Conservation (phyloP, 1,139 yeast genomes). For the Kurtzmaniella natalensis region DNA sequence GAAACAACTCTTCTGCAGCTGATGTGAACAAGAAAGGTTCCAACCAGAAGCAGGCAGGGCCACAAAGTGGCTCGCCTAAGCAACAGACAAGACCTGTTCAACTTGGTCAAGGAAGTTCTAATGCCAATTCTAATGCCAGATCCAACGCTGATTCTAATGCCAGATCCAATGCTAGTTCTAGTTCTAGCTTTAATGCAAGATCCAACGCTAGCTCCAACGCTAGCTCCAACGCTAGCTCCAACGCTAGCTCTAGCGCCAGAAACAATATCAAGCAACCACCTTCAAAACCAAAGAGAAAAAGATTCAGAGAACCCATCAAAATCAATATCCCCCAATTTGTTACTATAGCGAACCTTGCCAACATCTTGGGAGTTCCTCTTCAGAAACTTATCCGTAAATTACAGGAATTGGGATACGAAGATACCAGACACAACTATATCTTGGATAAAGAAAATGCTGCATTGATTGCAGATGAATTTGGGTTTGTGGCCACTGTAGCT, state of each 20-base stretch:
- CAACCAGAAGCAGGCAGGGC: too few species aligned
- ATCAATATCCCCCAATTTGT: conserved; percentile 68
- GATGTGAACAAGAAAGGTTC: conserved; percentile 5
- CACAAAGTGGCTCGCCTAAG: too few species aligned
- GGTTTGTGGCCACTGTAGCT: conserved; percentile 60
- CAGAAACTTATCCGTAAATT: conserved; percentile 56
- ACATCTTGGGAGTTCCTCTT: conserved; percentile 61
- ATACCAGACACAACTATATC: conserved; percentile 71
- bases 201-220: too few species aligned
- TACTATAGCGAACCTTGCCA: conserved; percentile 72
- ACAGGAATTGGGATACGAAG: conserved; percentile 69
- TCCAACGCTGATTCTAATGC: too few species aligned
- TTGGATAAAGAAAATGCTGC: conserved; percentile 83
- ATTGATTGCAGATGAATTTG: conserved; percentile 84
- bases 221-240: too few species aligned
- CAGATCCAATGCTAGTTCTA: too few species aligned
- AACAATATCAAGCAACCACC: too few species aligned
- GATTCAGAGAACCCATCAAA: conserved; percentile 22
- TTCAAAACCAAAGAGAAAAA: conserved; percentile 6
- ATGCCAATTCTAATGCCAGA: too few species aligned
- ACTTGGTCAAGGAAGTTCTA: too few species aligned
- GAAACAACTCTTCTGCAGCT: conserved; percentile 1
- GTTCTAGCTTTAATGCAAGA: too few species aligned
- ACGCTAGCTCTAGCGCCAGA: too few species aligned
- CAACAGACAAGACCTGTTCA: too few species aligned